These are phyloP conservation scores for Dalbergia oliveri DNA, from an alignment of 306 rosid genomes.

Conservation along the genomic window DNA sequence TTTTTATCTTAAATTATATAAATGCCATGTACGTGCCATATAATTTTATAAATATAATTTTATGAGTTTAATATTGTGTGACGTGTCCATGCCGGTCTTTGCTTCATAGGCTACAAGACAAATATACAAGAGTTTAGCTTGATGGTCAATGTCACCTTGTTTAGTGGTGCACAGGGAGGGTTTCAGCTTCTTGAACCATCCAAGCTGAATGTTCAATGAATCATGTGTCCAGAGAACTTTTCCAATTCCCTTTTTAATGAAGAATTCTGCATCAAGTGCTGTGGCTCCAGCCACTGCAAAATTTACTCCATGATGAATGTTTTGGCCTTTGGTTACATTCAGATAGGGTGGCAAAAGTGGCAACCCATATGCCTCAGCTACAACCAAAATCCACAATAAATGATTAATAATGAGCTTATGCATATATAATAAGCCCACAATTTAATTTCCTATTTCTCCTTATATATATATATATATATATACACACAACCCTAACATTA, in stretches of 20 bases:
- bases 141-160: slow-evolving; percentile 54
- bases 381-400: slow-evolving; percentile 8
- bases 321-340: slow-evolving; percentile 44
- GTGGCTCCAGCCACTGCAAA: slow-evolving; percentile 90
- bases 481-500: too few species aligned
- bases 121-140: neutral
- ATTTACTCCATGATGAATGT: slow-evolving; percentile 58
- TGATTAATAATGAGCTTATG: neutral
- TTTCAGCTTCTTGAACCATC: slow-evolving; percentile 75
- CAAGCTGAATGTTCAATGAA: slow-evolving; percentile 68
- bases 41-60: too few species aligned
- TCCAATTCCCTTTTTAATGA: slow-evolving; percentile 46
- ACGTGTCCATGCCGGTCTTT: too few species aligned
- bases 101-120: neutral
- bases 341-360: slow-evolving; percentile 72
- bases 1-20: too few species aligned
- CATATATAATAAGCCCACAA: neutral
- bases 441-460: neutral
- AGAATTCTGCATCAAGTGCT: slow-evolving; percentile 66
- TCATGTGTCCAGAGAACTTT: slow-evolving; percentile 58
- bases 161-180: slow-evolving; percentile 63
- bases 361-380: slow-evolving; percentile 73
- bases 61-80: too few species aligned
- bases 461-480: too few species aligned
- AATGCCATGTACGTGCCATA: too few species aligned